Base-by-base conservation (phyloP, 495 filamentous ascomycete genomes). In the Xylaria grammica region DNA sequence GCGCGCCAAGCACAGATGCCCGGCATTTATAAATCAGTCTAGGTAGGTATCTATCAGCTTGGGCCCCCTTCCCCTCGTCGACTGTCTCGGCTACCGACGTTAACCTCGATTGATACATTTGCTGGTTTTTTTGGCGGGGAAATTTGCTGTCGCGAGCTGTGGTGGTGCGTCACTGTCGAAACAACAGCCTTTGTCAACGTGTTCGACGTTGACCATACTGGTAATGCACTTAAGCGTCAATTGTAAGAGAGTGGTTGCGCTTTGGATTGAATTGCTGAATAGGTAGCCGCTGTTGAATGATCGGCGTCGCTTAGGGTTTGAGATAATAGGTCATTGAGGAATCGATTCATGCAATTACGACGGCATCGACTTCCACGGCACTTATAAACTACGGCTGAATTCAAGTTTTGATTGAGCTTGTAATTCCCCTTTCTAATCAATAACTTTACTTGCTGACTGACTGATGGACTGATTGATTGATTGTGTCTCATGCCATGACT, bases 251-350 rank as follows among this genome's bases (percentile, higher is more conserved):
- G 32, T 5, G 4, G 32, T 36, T 36, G 32, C 32, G 4, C 32
- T 36, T 36, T 4, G 20, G 30, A 7, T 54, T 54, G 53, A 34
- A 15, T 9, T 24, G 19, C 30, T 27, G 34, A 27, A 11, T 32
- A 2, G 8, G 7, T 20, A 45, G 38, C 36, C 54, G 34, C 5
- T 32, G 8, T 20, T 27, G 15, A 58, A 32, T 58, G 54, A 58
- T 58, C 54, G n/a, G 54, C 54, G 20, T 45, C 45, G 54, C 38
- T 58, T 7, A 0, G n/a, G 54, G 54, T 45, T 45, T 58, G 54
- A 58, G 36, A 58, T 32, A 22, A 10, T 29, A 10, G 38, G 24
- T 15, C 38, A 4, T 38, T 38, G 30, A 58, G 54, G 30, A 30
- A 29, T 10, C 20, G 8, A 19, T 42, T 29, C 24, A 58, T 58